Evolutionary conservation across 192 early-diverging fungal genomes (phyloP), one percentile per base, ranked within the genome.

Genomic region (Entomortierella parvispora): DNA sequence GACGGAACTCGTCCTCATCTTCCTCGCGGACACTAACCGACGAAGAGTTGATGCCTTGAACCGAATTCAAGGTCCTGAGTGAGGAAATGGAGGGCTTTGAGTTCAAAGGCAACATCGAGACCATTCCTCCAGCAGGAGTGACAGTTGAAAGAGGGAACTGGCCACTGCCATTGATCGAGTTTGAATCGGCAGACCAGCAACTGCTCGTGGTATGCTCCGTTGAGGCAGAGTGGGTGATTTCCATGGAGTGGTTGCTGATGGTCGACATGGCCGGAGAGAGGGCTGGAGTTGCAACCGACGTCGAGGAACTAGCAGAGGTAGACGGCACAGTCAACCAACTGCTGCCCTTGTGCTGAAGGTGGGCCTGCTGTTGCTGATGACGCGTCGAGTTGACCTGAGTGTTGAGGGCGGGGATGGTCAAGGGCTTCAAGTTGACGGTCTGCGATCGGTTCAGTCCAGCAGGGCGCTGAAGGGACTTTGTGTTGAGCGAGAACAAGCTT

Each of bases 401-500:
- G 58, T 55, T 69, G 40, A 31, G 51, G 0, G 65, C 37, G 15
- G 74, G 60, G 25, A 77, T 64, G 10, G 59, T 33, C 34, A 68
- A 25, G 17, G 74, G 74, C 49, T 77, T 77, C 11, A 77, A 48
- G 52, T 77, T 63, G 22, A 77, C 33, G 0, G 74, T 68, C 34
- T 77, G 74, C 7, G 74, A 28, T 14, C 74, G 31, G 17, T 32
- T 26, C 34, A 77, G 26, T 40, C 66, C 43, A 11, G 74, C 34
- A 17, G 74, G 74, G 26, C 65, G 32, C 22, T 56, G 60, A n/a
- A 77, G 28, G 11, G 65, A 68, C 55, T 77, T 77, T 49, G 74
- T 77, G 55, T 77, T 77, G 45, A 77, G 55, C 2, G 74, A 77
- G 42, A 77, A 77, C 23, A 77, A 60, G 29, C 74, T 79, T 46